Percentiles rank a stretch among this genome's conserved stretches.
phyloP scores from a whole-genome alignment of 805 yeast species.

The Pichia phayaonensis region DNA sequence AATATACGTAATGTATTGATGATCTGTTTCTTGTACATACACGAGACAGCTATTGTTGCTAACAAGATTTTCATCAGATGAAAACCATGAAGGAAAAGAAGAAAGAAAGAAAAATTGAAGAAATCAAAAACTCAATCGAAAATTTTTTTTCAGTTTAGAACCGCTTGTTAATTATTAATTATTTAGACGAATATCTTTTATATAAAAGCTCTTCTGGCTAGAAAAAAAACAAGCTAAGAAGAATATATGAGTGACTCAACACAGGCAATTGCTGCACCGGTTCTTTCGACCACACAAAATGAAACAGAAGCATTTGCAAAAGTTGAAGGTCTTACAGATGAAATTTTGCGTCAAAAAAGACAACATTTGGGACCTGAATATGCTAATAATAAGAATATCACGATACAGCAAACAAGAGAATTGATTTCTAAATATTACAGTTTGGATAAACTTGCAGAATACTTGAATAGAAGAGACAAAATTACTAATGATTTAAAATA shows the following conservation, averaged over 20 bases:
- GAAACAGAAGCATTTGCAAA: slow-evolving; percentile 48
- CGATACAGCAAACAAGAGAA: slow-evolving; percentile 22
- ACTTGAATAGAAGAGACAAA: slow-evolving; percentile 22
- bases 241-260: neutral
- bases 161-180: neutral
- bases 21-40: neutral
- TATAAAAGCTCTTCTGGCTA: neutral
- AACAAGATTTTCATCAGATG: neutral
- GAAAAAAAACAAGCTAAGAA: neutral
- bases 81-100: neutral
- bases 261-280: slow-evolving; percentile 37
- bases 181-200: no score
- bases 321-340: slow-evolving; percentile 20
- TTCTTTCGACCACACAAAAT: slow-evolving; percentile 67
- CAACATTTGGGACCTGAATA: slow-evolving; percentile 23
- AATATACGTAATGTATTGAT: neutral
- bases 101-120: neutral
- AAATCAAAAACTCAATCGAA: no score
- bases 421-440: slow-evolving; percentile 47
- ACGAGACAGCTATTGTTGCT: neutral
- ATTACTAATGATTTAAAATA: slow-evolving; percentile 25
- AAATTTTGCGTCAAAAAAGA: slow-evolving; percentile 13
- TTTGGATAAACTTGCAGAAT: slow-evolving; percentile 25
- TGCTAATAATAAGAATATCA: slow-evolving; percentile 19
- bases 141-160: neutral